Evolutionary conservation across 2,329 filamentous ascomycete genomes (phyloP), one percentile per base, ranked within the genome.

Genomic region (Lanzia echinophila): DNA sequence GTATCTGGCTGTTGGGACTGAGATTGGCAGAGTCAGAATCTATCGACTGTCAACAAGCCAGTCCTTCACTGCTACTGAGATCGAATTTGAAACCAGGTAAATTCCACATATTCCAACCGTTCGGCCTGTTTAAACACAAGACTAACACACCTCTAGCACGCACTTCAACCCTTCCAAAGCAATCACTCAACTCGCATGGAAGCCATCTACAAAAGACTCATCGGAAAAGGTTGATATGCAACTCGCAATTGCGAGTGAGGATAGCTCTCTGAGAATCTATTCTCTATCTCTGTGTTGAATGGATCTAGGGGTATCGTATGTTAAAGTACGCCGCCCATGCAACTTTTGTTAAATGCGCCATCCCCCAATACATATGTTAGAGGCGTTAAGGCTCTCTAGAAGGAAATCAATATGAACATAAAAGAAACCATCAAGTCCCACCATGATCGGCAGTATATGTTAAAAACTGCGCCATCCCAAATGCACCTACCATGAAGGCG

Each of bases 131-230:
- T 28, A 38, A 49, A 42, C 41, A 22, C 24, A 32, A 5, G 17
- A 32, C 43, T 45, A 32, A 45, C 43, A 49, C 46, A 57, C 47
- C 41, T 33, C 10, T 36, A 80, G 78, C 7, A 64, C 79, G 47
- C 79, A 75, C 15, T 58, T 62, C 56, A 79, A 75, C 31, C 62
- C 66, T 7, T 58, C 60, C 6, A 69, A 66, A 49, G 54, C 62
- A 33, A 65, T 69, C 42, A 69, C 65, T 7, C 83, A 87, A 65
- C 71, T 91, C 34, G 76, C 83, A 7, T 91, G 87, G 87, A 77
- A 82, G 58, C 86, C 86, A 5, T 20, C 62, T 13, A 57, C 50
- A 13, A 53, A 55, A 56, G 42, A 52, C 33, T 53, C 47, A 15
- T 19, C 43, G 12, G 50, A 47, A 39, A 46, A 33, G 19, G 28